Base-by-base conservation (phyloP, 2,329 filamentous ascomycete species). In the Fusarium ramigenum region DNA sequence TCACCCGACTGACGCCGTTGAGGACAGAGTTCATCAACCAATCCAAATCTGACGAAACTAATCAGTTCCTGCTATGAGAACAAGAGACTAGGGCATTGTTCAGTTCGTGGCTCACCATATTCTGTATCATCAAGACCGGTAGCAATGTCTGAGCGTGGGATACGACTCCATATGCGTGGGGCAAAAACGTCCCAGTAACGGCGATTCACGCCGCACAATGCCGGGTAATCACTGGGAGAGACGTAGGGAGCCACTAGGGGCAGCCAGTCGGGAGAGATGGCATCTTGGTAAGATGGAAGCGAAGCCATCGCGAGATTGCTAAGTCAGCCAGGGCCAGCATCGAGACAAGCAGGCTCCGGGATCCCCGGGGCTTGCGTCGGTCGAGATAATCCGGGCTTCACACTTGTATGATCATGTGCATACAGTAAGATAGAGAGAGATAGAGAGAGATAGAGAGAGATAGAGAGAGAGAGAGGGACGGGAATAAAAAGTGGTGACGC, bases 211-310 rank as follows among this genome's bases (percentile, higher is more conserved):
- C 84, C 83, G 74, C 86, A 89, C 47, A 89, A 83, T 12, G 79
- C 78, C 30, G 80, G 75, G 72, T 86, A 87, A 74, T 87, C 83
- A 10, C 74, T 63, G 46, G 82, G 72, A 5, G 78, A 74, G 52
- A 89, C 71, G 70, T 85, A 86, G 3, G 85, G 83, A 11, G 83
- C 85, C 18, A 84, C 84, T 8, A 89, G 70, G 36, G 78, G 78
- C 21, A 89, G 81, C 86, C 87, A 89, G 81, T 89, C 84, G 28
- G 77, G 76, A 15, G 77, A 79, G 12, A 81, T 75, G 59, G 88
- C 88, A 66, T 89, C 84, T 57, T 83, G 80, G 77, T 90, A 90
- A 0, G 88, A 87, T 3, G 88, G 88, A n/a, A 86, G 83, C 16
- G 76, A 69, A 44, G 72, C 52, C 81, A 82, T 82, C 63, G 23